Evolutionary conservation across 768 basidiomycete genomes (phyloP), one percentile per base, ranked within the genome.

Genomic region (Russula foetens): DNA sequence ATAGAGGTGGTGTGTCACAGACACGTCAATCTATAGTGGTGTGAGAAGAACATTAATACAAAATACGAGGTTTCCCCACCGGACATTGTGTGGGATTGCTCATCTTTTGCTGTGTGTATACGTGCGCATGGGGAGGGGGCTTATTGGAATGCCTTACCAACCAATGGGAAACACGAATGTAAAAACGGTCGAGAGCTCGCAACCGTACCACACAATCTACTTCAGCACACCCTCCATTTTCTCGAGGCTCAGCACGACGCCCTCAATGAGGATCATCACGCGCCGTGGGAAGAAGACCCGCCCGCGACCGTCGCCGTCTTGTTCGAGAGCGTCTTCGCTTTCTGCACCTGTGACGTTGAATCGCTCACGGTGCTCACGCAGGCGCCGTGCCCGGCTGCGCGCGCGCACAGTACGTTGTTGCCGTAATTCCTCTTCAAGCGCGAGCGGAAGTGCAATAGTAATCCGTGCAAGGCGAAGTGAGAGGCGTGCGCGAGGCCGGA

Each of bases 381-480:
- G 23, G 54, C 65, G 54, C 23, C 60, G 60, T 23, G 63, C 59
- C 0, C 71, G 67, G 29, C 62, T 67, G 54, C 68, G 66, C 0
- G 68, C 68, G 19, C 66, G 65, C 21, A 63, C 61, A 15, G 63
- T 49, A 45, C 69, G 62, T 46, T 81, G 78, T 43, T 84, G 79
- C 38, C 76, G 75, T 59, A 92, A 73, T 0, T 88, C 89, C 45
- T 74, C 76, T 69, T 93, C 91, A 19, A 92, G 76, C 0, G 81
- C 84, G 59, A 90, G 79, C 2, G 90, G 90, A 9, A 92, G 78
- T 49, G 78, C 81, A 57, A 92, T 79, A 4, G 88, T 85, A 67
- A 91, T 85, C 21, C 91, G 82, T 3, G 85, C 85, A 45, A 94
- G 79, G 65, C 87, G 85, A 43, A 92, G 82, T 8, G 86, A 86